Evolutionary conservation across 352 stramenopile species (phyloP).

Genomic region (Phytophthora hybrid): DNA sequence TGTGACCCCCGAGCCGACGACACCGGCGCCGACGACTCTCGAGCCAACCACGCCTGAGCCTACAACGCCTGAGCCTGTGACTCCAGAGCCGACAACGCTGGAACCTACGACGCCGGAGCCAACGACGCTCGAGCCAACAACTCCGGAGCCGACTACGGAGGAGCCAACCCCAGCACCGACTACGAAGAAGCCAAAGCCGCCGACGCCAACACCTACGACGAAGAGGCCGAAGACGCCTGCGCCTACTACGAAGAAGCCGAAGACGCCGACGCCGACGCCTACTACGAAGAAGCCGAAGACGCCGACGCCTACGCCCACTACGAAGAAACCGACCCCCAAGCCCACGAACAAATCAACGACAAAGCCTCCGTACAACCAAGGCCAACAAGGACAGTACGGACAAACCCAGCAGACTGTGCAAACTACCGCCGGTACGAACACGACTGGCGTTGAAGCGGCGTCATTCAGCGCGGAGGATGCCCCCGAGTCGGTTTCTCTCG

Average conservation of each 20-base stretch:
- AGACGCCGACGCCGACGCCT: neutral
- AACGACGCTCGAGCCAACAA: neutral
- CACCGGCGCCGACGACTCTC: no score
- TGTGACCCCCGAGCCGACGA: neutral
- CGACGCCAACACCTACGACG: neutral
- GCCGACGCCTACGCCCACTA: neutral
- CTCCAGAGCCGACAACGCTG: neutral
- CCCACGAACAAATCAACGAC: slow-evolving; percentile 16
- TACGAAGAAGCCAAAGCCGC: neutral
- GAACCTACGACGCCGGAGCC: neutral
- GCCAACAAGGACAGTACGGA: neutral
- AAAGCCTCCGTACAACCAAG: slow-evolving; percentile 25
- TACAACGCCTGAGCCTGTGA: neutral
- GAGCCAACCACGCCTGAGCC: neutral
- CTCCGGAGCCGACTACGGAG: neutral
- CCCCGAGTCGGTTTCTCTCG: slow-evolving; percentile 7
- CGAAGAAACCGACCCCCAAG: slow-evolving; percentile 1
- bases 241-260: neutral
- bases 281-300: neutral
- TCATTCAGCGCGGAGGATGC: slow-evolving; percentile 7
- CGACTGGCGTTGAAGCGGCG: neutral
- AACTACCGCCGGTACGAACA: neutral
- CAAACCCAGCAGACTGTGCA: neutral
- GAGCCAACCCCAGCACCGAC: slow-evolving; percentile 5
- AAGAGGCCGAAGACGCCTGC: neutral